Evolutionary conservation across 208 protist species (phyloP).

Genomic region (Leishmania amazonensis): DNA sequence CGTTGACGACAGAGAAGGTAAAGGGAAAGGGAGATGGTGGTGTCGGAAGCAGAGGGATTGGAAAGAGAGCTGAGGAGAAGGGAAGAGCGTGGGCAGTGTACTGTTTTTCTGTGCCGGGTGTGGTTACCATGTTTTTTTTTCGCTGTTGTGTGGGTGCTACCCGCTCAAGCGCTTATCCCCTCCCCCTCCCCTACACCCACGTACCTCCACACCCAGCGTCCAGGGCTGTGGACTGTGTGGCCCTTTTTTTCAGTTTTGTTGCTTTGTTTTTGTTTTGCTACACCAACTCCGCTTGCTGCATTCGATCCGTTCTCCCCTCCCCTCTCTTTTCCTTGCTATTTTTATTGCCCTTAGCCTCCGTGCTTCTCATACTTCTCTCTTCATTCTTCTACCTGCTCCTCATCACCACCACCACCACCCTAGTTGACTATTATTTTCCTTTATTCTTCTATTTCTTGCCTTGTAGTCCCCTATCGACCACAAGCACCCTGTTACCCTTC

Average conservation of each 20-base stretch:
- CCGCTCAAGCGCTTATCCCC: background rate
- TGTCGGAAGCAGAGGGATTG: background rate
- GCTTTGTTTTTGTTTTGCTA: background rate
- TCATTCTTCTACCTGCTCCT: background rate
- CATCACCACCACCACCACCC: background rate
- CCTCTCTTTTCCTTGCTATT: background rate
- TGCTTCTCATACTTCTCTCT: background rate
- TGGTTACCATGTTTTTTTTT: background rate
- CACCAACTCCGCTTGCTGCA: background rate
- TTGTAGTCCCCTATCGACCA: background rate
- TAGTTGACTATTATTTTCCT: background rate
- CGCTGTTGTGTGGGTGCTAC: background rate
- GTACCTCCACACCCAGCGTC: background rate
- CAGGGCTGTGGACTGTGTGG: background rate
- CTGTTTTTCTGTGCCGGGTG: background rate
- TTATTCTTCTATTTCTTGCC: background rate
- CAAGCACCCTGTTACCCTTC: background rate
- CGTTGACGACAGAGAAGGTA: constrained; percentile 31
- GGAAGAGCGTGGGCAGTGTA: background rate
- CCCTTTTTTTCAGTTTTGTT: background rate
- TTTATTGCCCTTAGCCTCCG: background rate
- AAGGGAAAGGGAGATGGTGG: background rate
- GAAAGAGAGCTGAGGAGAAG: background rate
- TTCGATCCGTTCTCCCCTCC: background rate
- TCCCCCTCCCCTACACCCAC: background rate